A percentile compares a stretch with the other conserved stretches of the same genome.
Conservation (phyloP, 768 basidiomycete genomes). For the Fomitopsis serialis region DNA sequence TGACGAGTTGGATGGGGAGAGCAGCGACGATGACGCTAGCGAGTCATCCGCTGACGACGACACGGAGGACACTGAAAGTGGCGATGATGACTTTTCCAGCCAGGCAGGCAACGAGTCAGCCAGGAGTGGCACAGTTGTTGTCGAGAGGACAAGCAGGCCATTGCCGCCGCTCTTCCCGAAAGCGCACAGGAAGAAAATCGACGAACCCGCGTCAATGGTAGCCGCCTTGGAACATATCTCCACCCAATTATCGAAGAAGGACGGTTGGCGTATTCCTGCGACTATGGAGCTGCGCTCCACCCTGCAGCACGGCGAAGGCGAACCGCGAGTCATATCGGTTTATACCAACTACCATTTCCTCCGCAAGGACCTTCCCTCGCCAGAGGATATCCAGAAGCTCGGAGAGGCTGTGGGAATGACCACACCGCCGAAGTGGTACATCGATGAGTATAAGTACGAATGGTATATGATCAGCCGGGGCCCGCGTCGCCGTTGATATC, state of each 20-base stretch:
- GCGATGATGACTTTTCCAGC: background rate
- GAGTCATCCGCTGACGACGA: background rate
- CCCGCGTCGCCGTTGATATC: no score
- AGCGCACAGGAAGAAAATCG: background rate
- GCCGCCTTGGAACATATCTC: background rate
- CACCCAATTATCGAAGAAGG: background rate
- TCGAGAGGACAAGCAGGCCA: background rate
- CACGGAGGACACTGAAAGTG: background rate
- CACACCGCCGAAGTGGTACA: background rate
- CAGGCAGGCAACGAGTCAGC: background rate
- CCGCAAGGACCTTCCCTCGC: background rate
- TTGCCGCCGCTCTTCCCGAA: background rate
- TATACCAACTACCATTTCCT: background rate
- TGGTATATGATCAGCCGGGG: no score
- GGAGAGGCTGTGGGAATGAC: background rate
- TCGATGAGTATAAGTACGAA: background rate
- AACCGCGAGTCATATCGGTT: background rate
- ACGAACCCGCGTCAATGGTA: background rate
- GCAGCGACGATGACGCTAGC: background rate
- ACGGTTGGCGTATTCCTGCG: background rate
- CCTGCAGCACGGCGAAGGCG: background rate
- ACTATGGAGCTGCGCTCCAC: background rate
- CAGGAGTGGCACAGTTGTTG: background rate
- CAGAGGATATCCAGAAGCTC: background rate
- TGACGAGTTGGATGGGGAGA: background rate